Percentiles rank a stretch among this genome's conserved stretches.
phyloP scores from a whole-genome alignment of 495 filamentous ascomycete genomes.

The Parathielavia hyrcaniae region DNA sequence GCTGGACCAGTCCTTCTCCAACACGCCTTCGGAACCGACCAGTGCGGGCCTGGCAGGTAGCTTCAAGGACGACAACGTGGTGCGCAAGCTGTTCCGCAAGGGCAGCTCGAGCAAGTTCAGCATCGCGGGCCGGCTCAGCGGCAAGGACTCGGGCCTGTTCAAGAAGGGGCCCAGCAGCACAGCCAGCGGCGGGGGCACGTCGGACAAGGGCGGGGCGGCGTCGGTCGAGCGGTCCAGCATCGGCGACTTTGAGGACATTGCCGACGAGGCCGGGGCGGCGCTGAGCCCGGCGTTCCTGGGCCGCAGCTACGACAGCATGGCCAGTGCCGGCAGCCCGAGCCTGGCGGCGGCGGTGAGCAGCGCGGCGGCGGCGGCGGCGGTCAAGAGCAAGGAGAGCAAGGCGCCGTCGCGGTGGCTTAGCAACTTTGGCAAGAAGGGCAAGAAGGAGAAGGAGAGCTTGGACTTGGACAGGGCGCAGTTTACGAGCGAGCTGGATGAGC shows the following conservation, averaged over 20 bases:
- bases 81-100: slow-evolving; percentile 71
- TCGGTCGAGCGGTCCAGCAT: slow-evolving; percentile 42
- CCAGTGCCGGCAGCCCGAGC: slow-evolving; percentile 17
- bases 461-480: slow-evolving; percentile 38
- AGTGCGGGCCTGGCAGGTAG: slow-evolving; percentile 35
- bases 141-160: slow-evolving; percentile 55
- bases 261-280: slow-evolving; percentile 27
- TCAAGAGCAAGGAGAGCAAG: slow-evolving; percentile 29
- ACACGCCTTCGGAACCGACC: slow-evolving; percentile 57
- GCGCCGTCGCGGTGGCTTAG: slow-evolving; percentile 40
- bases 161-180: slow-evolving; percentile 54
- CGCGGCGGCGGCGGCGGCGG: slow-evolving; percentile 3
- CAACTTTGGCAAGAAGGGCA: slow-evolving; percentile 45
- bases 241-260: slow-evolving; percentile 44
- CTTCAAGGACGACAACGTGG: slow-evolving; percentile 47
- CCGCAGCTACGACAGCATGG: slow-evolving; percentile 39
- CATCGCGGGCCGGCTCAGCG: slow-evolving; percentile 56
- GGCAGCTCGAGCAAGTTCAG: slow-evolving; percentile 75
- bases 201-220: slow-evolving; percentile 33
- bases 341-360: slow-evolving; percentile 6
- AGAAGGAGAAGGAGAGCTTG: slow-evolving; percentile 45
- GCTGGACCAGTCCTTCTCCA: slow-evolving; percentile 61
- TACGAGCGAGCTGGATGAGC: slow-evolving; percentile 19
- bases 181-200: slow-evolving; percentile 40
- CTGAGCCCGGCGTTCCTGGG: slow-evolving; percentile 25